Evolutionary conservation across 1,284 basidiomycete species (phyloP).

Genomic region (Microbotryomycetes sp.): DNA sequence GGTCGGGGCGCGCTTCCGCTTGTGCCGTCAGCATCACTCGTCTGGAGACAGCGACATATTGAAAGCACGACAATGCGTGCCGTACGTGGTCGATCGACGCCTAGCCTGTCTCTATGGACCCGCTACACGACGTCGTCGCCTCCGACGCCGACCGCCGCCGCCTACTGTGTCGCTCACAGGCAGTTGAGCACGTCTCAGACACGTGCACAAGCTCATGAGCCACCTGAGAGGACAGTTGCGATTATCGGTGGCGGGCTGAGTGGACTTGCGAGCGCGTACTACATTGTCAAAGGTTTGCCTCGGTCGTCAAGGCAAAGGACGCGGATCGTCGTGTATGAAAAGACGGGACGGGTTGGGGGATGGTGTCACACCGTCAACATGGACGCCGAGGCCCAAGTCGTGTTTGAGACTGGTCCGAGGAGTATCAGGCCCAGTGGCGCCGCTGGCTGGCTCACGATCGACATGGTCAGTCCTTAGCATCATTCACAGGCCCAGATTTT

Average conservation of each 20-base stretch:
- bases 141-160: no score
- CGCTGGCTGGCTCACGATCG: slow-evolving; percentile 50
- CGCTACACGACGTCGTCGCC: no score
- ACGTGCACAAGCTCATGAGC: not conserved
- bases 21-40: no score
- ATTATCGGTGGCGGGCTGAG: slow-evolving; percentile 74
- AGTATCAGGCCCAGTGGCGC: slow-evolving; percentile 68
- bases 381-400: slow-evolving; percentile 46
- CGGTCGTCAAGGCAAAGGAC: slow-evolving; percentile 35
- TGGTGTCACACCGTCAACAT: slow-evolving; percentile 65
- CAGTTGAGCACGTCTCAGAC: no score
- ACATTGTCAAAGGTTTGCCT: slow-evolving; percentile 61
- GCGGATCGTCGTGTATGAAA: slow-evolving; percentile 63
- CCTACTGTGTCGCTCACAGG: no score
- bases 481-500: not conserved
- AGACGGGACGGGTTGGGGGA: slow-evolving; percentile 60
- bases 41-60: no score
- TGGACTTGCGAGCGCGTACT: slow-evolving; percentile 71
- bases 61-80: no score
- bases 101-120: no score
- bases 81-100: no score
- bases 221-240: slow-evolving; percentile 45
- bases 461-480: slow-evolving; percentile 56
- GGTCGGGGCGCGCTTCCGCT: no score
- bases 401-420: slow-evolving; percentile 74